Conservation (phyloP, 768 basidiomycete genomes). For the Hypsizygus marmoreus region DNA sequence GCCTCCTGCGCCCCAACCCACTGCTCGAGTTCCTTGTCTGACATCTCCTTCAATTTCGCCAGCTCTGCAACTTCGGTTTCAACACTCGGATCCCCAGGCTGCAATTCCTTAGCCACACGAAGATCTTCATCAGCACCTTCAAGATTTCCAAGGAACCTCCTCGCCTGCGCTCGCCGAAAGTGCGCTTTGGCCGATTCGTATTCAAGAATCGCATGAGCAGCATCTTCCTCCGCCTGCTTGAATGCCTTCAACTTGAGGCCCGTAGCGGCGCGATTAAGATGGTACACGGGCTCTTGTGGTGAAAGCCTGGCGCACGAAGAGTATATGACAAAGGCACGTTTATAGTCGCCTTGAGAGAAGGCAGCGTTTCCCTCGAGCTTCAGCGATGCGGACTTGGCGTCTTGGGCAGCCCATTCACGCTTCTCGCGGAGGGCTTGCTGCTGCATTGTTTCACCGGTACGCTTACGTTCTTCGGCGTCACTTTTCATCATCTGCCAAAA, state of each 20-base stretch:
- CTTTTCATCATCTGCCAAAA: not conserved
- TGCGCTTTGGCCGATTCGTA: not conserved
- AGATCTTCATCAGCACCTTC: not conserved
- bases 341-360: not conserved
- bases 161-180: constrained; percentile 2
- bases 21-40: not conserved
- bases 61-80: not conserved
- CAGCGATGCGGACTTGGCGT: not conserved
- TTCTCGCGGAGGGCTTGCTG: constrained; percentile 1
- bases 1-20: not conserved
- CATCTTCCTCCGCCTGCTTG: not conserved
- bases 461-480: constrained; percentile 2
- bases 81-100: not conserved
- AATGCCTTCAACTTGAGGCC: not conserved
- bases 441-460: not conserved
- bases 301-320: not conserved
- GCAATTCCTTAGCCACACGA: not conserved
- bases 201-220: not conserved
- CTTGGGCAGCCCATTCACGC: constrained; percentile 1
- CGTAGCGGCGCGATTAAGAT: not conserved
- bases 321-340: not conserved
- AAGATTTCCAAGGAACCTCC: not conserved
- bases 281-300: not conserved
- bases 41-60: not conserved
- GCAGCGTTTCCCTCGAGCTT: constrained; percentile 1